phyloP scores from a whole-genome alignment of 2,329 filamentous ascomycete genomes.

The Tolypocladium endophyticum region DNA sequence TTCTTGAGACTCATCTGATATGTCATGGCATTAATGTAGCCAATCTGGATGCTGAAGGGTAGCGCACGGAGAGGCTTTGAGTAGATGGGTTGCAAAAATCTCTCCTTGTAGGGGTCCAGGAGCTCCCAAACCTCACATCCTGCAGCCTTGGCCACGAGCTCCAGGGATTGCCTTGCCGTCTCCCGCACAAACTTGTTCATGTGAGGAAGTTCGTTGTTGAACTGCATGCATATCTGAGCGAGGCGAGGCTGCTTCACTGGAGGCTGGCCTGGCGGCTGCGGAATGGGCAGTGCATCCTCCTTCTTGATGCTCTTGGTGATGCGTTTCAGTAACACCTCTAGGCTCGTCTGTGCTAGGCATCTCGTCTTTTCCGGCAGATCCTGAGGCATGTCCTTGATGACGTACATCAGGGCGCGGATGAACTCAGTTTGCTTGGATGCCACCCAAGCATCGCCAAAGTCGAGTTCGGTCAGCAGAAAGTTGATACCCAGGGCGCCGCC shows the following conservation, averaged over 20 bases:
- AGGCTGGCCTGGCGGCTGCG: constrained; percentile 30
- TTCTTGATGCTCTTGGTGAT: constrained; percentile 74
- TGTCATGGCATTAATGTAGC: constrained; percentile 94
- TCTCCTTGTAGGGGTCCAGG: constrained; percentile 80
- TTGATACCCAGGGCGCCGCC: constrained; percentile 87
- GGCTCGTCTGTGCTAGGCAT: constrained; percentile 68
- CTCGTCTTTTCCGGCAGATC: constrained; percentile 88
- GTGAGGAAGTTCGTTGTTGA: constrained; percentile 83
- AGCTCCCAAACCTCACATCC: constrained; percentile 77
- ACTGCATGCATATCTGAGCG: constrained; percentile 67
- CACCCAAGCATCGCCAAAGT: constrained; percentile 78
- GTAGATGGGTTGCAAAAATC: constrained; percentile 84
- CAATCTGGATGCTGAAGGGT: constrained; percentile 91
- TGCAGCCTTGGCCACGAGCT: constrained; percentile 69
- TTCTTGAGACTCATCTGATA: constrained; percentile 86
- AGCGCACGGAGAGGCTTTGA: constrained; percentile 87
- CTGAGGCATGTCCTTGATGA: constrained; percentile 95
- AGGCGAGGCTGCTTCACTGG: constrained; percentile 48
- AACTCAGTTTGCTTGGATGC: constrained; percentile 76
- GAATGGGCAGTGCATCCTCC: constrained; percentile 46
- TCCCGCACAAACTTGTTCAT: constrained; percentile 93
- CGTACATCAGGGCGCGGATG: constrained; percentile 83
- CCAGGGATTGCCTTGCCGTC: constrained; percentile 71
- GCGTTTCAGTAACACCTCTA: constrained; percentile 67
- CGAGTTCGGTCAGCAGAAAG: constrained; percentile 73